Percentiles rank a stretch among this genome's conserved stretches.
Evolutionary conservation across 2,329 filamentous ascomycete species (phyloP).

Genomic region (Aspergillus brasiliensis): DNA sequence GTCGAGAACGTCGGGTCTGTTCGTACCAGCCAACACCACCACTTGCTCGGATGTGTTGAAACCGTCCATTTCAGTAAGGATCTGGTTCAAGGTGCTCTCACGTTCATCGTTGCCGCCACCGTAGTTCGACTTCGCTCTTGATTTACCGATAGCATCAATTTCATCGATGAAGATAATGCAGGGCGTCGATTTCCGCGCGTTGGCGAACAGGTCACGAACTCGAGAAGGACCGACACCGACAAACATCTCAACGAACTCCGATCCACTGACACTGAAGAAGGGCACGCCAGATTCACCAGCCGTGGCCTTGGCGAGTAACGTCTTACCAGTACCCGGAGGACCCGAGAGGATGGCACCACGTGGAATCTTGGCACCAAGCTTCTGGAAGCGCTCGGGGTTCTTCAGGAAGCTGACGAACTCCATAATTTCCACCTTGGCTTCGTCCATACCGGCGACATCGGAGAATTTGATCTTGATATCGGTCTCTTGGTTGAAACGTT

Average conservation of each 20-base stretch:
- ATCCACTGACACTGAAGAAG: slow-evolving; percentile 98
- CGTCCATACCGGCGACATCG: slow-evolving; percentile 96
- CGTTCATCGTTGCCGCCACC: slow-evolving; percentile 95
- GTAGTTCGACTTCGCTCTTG: slow-evolving; percentile 78
- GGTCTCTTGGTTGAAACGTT: slow-evolving; percentile 96
- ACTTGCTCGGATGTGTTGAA: slow-evolving; percentile 98
- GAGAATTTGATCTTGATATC: slow-evolving; percentile 96
- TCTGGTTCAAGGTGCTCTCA: slow-evolving; percentile 96
- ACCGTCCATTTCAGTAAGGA: slow-evolving; percentile 98
- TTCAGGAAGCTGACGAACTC: slow-evolving; percentile 98
- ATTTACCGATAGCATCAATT: slow-evolving; percentile 95
- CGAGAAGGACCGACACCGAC: slow-evolving; percentile 96
- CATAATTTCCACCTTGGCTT: slow-evolving; percentile 98
- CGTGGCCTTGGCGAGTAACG: slow-evolving; percentile 92
- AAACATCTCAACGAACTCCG: slow-evolving; percentile 99
- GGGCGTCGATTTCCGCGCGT: slow-evolving; percentile 90
- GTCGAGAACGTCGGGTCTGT: slow-evolving; percentile 90
- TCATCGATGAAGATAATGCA: slow-evolving; percentile 99
- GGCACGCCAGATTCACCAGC: slow-evolving; percentile 95
- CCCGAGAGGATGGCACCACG: slow-evolving; percentile 94
- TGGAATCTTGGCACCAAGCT: slow-evolving; percentile 94
- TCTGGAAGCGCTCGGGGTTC: slow-evolving; percentile 88
- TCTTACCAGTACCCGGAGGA: slow-evolving; percentile 98
- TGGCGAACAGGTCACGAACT: slow-evolving; percentile 91
- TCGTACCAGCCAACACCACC: slow-evolving; percentile 94